Evolutionary conservation across 2,329 filamentous ascomycete genomes (phyloP).

Genomic region (Apiospora malaysiana): DNA sequence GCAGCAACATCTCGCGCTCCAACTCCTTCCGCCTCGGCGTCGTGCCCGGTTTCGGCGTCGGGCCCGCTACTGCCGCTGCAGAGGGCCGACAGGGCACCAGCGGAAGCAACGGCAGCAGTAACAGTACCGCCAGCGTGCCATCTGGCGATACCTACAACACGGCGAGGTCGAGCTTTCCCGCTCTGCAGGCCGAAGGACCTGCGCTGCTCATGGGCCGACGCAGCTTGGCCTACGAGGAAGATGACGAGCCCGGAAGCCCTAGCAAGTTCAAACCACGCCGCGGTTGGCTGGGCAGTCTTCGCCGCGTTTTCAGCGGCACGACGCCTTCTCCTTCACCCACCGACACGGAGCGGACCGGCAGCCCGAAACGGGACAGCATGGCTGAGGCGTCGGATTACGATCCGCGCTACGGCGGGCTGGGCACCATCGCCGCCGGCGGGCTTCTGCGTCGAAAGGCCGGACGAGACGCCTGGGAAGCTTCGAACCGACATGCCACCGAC

Average conservation of each 20-base stretch:
- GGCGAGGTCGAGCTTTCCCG: constrained; percentile 57
- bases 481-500: constrained; percentile 29
- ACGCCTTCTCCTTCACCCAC: constrained; percentile 38
- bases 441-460: constrained; percentile 62
- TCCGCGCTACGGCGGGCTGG: constrained; percentile 48
- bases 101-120: constrained; percentile 34
- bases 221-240: constrained; percentile 37
- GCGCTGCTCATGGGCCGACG: constrained; percentile 48
- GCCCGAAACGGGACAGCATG: constrained; percentile 40
- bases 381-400: constrained; percentile 51
- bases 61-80: constrained; percentile 36
- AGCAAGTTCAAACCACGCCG: constrained; percentile 61
- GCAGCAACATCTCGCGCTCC: constrained; percentile 50
- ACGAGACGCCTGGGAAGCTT: constrained; percentile 58
- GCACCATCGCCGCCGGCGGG: constrained; percentile 49
- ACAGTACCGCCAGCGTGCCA: constrained; percentile 41
- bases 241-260: constrained; percentile 54
- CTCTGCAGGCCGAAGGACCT: constrained; percentile 60
- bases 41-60: constrained; percentile 38
- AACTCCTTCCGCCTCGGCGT: constrained; percentile 42
- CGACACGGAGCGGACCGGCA: constrained; percentile 31
- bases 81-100: constrained; percentile 44
- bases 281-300: constrained; percentile 73
- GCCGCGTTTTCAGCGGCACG: constrained; percentile 64
- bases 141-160: constrained; percentile 50